Evolutionary conservation across 352 stramenopile species (phyloP), one percentile per base, ranked within the genome.

Genomic region (Phytopythium ostracodes): DNA sequence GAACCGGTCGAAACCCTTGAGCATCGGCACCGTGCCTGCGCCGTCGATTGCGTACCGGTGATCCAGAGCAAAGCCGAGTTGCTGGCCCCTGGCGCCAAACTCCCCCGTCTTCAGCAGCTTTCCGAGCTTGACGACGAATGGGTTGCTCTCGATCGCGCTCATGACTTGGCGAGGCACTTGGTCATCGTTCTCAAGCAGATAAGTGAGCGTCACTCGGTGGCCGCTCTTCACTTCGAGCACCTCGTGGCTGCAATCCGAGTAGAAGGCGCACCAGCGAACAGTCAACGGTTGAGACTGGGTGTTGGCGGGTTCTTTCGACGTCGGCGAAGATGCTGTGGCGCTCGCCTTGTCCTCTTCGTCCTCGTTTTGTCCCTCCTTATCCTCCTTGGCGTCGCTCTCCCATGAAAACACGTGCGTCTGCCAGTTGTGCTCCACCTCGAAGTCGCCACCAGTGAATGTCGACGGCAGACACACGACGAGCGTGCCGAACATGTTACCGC

Each of bases 181-280:
- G 15, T 27, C 63, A 4, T 56, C 29, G 17, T 38, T 56, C 29
- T 56, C 50, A 2, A 56, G 17, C 24, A 56, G 40, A 15, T 43
- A 56, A 27, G 29, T 56, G 11, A 56, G 27, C 50, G 50, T 56
- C 29, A 56, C 49, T 5, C 49, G 49, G 15, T 35, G n/a, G 9
- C 49, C 49, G 24, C 49, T 33, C 49, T 15, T 55, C 4, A 55
- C 49, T 24, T 55, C 25, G 9, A 55, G 25, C 49, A 55, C 49
- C 15, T 55, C 24, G 49, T 55, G 49, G 10, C 24, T 36, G 25
- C 49, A 55, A 12, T 55, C 49, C 49, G 49, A 55, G 49, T 55
- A 55, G 49, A 55, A 38, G 25, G 49, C 49, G 11, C 49, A 55
- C 49, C 49, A 55, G 9, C 15, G 46, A 4, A 33, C 46, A 18